Evolutionary conservation across 352 stramenopile genomes (phyloP), one percentile per base, ranked within the genome.

Genomic region (Ophiocytium majus): DNA sequence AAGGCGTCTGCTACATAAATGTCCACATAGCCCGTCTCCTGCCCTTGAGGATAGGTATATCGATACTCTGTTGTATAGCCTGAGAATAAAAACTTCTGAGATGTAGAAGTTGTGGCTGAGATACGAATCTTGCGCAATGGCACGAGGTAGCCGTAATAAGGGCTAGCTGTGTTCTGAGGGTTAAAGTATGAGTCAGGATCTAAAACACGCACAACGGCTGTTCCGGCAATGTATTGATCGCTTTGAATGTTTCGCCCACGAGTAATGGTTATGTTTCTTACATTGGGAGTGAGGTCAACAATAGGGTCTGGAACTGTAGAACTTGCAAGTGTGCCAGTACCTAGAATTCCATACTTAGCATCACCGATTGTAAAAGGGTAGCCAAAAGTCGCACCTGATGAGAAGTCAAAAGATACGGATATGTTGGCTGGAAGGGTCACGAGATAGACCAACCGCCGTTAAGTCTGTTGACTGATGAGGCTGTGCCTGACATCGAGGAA

Each of bases 31-130:
- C 57, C 57, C 23, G 28, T 71, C 57, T 71, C 57, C 28, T 71
- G 57, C 23, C 57, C 57, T 71, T 23, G 23, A 23, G 57, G 57
- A 71, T 71, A 71, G 57, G 23, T 23, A 71, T 71, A 71, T 28
- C 28, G 23, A 71, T 71, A 71, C 28, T 23, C 23, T 23, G 23
- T 28, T 23, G 28, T 28, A 71, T 71, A 71, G 28, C 57, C 57
- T 71, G 57, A 71, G 57, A 71, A 71, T 71, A 71, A 71, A 28
- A 71, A 71, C 28, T 71, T 28, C 57, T 71, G 57, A 71, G 57
- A 71, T 23, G 57, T 71, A 71, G 57, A 23, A 28, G 57, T 71
- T 23, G 57, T 71, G 19, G 57, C 57, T 71, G 57, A 23, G 19
- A 71, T 28, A 28, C 57, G 57, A 28, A 71, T 71, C 57, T 71